Evolutionary conservation across 1,284 basidiomycete genomes (phyloP), one percentile per base, ranked within the genome.

Genomic region (Uromyces viciae-fabae): DNA sequence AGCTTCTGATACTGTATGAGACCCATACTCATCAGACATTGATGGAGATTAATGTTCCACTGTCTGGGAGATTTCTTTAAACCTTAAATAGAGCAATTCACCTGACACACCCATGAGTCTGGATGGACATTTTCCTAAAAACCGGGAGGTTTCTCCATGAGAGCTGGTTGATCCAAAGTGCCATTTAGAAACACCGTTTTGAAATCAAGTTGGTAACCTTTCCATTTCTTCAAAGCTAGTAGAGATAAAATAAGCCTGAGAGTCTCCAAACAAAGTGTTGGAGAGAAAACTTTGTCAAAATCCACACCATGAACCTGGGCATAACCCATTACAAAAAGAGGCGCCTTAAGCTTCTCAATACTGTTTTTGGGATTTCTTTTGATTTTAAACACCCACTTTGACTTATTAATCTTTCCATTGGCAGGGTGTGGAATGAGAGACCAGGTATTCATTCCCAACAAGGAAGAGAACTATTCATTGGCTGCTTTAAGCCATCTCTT

Each of bases 361-460:
- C 52, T 58, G 2, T 43, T 15, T 22, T 75, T 25, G 22, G 36
- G 42, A 22, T 36, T 31, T 9, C 49, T 42, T 54, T 74, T 74
- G 2, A 54, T 33, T 33, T 54, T 74, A 33, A 75, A 75, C 3
- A 75, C 73, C 73, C 73, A 75, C 40, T 75, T 75, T 3, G 31
- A 56, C 17, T 75, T 60, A 2, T 58, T 75, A 15, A 75, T 42
- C 17, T 36, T 36, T 5, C 31, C 4, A 9, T 60, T 60, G n/a
- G 11, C 31, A 3, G 73, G 73, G 2, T 15, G 25, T 4, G 73
- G 54, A 43, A 60, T 19, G 3, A 58, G 28, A 22, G 15, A 15
- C 73, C 73, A 75, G 3, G 54, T 60, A 11, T 43, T 38, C 73
- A 75, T 74, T 17, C 49, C 71, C 11, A 33, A 38, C 17, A 68